Conservation (phyloP, 495 filamentous ascomycete genomes). For the Podospora pseudopauciseta region DNA sequence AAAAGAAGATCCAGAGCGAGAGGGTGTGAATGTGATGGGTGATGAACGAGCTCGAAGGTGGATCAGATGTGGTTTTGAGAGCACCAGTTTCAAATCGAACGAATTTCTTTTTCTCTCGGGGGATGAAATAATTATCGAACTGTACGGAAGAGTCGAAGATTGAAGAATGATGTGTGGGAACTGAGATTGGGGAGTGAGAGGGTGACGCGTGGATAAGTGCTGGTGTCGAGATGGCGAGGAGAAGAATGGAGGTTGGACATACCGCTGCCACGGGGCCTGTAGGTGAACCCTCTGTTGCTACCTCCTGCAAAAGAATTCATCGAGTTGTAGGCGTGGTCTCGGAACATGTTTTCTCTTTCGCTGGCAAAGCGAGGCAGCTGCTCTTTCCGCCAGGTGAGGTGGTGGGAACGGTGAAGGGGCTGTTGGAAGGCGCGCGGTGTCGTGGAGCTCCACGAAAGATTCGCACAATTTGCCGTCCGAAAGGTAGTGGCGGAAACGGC, state of each 20-base stretch:
- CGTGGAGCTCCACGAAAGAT: not conserved
- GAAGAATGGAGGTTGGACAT: not conserved
- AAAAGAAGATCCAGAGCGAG: not conserved
- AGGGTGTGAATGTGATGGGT: not conserved
- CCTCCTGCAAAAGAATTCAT: not conserved
- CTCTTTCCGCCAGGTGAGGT: not conserved
- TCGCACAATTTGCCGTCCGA: not conserved
- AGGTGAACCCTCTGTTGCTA: not conserved
- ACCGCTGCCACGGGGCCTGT: not conserved
- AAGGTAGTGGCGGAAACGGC: not conserved
- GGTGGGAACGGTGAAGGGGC: not conserved
- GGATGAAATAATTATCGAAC: not conserved
- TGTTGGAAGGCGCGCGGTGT: not conserved
- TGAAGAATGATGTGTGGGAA: not conserved
- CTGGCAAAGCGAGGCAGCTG: not conserved
- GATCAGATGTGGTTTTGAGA: not conserved
- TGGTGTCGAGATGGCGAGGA: not conserved
- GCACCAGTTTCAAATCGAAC: not conserved
- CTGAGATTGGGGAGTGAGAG: not conserved
- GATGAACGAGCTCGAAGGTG: not conserved
- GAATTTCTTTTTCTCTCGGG: not conserved
- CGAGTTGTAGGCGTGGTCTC: not conserved
- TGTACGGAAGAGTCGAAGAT: not conserved
- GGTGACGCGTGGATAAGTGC: not conserved
- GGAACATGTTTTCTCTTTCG: not conserved